Conservation (phyloP, 441 rosid genomes). For the Sinapis alba region DNA sequence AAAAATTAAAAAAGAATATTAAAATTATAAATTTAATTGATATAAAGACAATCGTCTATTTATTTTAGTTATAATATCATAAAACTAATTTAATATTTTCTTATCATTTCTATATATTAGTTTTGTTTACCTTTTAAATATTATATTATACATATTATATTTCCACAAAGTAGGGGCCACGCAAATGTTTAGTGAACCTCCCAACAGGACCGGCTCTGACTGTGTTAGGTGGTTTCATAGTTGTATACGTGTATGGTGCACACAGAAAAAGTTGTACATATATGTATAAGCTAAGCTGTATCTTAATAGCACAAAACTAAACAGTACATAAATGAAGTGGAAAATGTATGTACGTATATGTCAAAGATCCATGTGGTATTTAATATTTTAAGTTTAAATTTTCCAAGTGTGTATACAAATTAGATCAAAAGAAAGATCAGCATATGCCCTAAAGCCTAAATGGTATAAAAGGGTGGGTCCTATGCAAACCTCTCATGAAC, state of each 20-base stretch:
- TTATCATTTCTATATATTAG: too few species aligned
- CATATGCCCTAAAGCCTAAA: conserved; percentile 37
- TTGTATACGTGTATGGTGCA: conserved; percentile 7
- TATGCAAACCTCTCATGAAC: conserved; percentile 35
- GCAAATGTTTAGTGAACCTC: too few species aligned
- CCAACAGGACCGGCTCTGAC: too few species aligned
- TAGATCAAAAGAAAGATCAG: conserved; percentile 32
- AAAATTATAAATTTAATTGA: too few species aligned
- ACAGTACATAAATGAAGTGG: conserved; percentile 4
- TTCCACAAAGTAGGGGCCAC: too few species aligned
- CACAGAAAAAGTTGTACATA: neutral
- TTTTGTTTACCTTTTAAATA: too few species aligned
- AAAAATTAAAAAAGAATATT: too few species aligned
- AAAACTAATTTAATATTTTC: too few species aligned
- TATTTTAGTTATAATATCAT: too few species aligned
- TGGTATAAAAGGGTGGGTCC: conserved; percentile 42
- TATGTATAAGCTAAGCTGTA: conserved; percentile 29
- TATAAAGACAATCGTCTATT: too few species aligned
- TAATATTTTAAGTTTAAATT: neutral
- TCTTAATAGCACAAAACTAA: conserved; percentile 9
- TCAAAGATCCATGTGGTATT: conserved; percentile 39
- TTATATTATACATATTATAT: too few species aligned
- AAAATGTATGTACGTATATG: conserved; percentile 18
- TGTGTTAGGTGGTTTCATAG: conserved; percentile 22
- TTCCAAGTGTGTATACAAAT: conserved; percentile 20